Base-by-base conservation (phyloP, 768 basidiomycete species). In the Lactarius hengduanensis region DNA sequence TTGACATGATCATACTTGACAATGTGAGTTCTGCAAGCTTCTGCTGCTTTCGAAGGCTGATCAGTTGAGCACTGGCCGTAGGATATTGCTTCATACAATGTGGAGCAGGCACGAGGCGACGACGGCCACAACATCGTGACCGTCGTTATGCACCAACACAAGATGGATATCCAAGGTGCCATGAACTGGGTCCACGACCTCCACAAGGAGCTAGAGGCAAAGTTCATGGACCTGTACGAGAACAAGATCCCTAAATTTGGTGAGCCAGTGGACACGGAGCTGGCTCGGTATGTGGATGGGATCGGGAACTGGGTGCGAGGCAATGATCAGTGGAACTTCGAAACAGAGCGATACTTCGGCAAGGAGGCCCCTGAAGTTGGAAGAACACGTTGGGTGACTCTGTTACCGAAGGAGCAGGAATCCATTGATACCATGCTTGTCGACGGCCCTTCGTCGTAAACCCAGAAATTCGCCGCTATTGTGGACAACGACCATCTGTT, bases 301-400 rank as follows among this genome's bases (percentile, higher is more conserved):
- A 59, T 82, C 1, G 81, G 74, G 16, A 77, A 79, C 38, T 82
- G 79, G 78, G 76, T 80, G 1, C 72, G 79, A 2, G 78, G 72
- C 3, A 74, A 74, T 45, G 75, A 78, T 32, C 66, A 60, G 2
- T 83, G 81, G 82, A 74, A 72, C 55, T 81, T 79, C 57, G 80
- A 82, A 55, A 47, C 22, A 28, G 36, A 63, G 62, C 38, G 62
- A 30, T 65, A 65, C 26, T 60, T 57, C 40, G 62, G 62, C 36
- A 57, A 32, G 40, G 43, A 28, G 2, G 62, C 16, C 7, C 16
- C 38, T 13, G 54, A 57, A 28, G 45, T 63, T 2, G 26, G n/a
- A 28, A 40, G 38, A 20, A 36, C 34, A 32, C 30, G 54, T n/a
- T 56, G 54, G 62, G 53, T 56, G 53, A 57, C 36, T 1, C 4